Evolutionary conservation across 768 basidiomycete species (phyloP), one percentile per base, ranked within the genome.

Genomic region (Phlebiopsis flavidoalba): DNA sequence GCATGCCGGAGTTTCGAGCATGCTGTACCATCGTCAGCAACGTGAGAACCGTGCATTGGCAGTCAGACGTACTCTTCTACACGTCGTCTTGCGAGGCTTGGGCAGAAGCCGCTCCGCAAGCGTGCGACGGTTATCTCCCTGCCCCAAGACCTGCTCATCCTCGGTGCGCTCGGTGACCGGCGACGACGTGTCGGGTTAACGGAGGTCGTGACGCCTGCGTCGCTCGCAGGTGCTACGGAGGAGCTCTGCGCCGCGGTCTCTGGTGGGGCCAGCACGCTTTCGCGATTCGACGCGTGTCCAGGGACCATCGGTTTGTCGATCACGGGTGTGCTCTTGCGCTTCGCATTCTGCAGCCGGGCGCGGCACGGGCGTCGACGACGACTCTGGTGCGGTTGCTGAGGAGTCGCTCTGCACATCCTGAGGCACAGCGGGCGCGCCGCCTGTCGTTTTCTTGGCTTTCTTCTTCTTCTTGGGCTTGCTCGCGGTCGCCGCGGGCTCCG

Each of bases 271-370:
- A 54, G 43, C 50, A 67, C 64, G 75, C 57, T 74, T 76, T n/a
- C 75, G 75, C 31, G 80, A 74, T 63, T 82, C 81, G n/a, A 90
- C 84, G 58, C 84, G 85, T 21, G 88, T 89, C 89, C 89, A 90
- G 5, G 85, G 84, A 36, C 80, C 77, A 63, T 88, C 85, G 1
- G 80, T 83, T n/a, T n/a, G 60, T 83, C 83, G 17, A 72, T 59
- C 15, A 70, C 68, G 19, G 66, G 63, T 67, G 15, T 74, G 77
- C 47, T 72, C 70, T 59, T 77, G 73, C 59, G 76, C 73, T 59
- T 72, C 68, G 67, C 63, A n/a, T n/a, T n/a, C n/a, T 4, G 62
- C 57, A 22, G 37, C 47, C 10, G 62, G 51, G 26, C 59, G 45
- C 0, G 68, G 50, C 7, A 57, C 48, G 8, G 61, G 45, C 12